Percentiles rank a stretch among this genome's conserved stretches.
phyloP scores from a whole-genome alignment of 441 rosid genomes.

The Populus tomentosa region DNA sequence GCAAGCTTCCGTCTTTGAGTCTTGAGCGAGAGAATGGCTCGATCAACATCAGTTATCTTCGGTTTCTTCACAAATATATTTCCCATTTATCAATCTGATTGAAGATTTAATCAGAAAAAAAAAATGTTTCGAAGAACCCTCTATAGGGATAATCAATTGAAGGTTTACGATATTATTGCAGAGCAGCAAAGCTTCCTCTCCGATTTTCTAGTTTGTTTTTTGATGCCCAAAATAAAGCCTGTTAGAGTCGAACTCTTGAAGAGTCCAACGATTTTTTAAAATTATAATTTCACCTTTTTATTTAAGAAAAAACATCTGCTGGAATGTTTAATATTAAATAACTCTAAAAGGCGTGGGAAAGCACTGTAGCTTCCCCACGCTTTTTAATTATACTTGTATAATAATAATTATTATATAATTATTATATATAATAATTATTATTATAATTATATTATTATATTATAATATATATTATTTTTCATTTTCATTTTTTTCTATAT shows the following conservation, averaged over 20 bases:
- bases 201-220: background rate
- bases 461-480: too few species aligned
- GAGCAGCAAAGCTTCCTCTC: background rate
- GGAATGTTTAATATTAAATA: too few species aligned
- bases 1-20: constrained; percentile 92
- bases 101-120: background rate
- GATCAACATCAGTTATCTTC: constrained; percentile 88
- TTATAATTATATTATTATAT: too few species aligned
- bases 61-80: constrained; percentile 90
- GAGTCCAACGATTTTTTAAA: background rate
- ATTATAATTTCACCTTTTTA: background rate
- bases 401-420: too few species aligned
- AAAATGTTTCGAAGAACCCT: background rate
- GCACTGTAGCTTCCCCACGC: too few species aligned
- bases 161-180: background rate
- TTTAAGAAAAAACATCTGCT: background rate
- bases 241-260: background rate
- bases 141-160: background rate
- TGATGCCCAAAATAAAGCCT: background rate
- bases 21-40: constrained; percentile 88
- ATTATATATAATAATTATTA: too few species aligned
- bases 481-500: too few species aligned
- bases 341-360: too few species aligned
- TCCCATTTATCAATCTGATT: constrained; percentile 48
- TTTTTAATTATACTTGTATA: too few species aligned